Evolutionary conservation across 805 yeast species (phyloP).

Genomic region (Clavispora vitiphila): DNA sequence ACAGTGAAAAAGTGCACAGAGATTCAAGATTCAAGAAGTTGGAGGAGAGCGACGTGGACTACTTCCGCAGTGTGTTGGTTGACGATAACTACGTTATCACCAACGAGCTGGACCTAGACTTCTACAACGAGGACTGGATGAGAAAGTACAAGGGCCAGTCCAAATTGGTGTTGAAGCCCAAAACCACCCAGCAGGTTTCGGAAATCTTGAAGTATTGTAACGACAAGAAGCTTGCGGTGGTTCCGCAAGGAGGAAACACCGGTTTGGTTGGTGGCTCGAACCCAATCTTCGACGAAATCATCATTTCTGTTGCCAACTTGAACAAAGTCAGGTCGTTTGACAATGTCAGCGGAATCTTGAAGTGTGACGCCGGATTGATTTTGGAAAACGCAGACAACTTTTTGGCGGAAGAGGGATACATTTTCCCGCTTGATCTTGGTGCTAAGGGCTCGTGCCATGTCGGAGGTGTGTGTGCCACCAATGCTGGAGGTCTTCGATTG

Average conservation of each 20-base stretch:
- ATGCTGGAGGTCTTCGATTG: constrained; percentile 91
- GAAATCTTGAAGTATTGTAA: constrained; percentile 76
- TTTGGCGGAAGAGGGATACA: constrained; percentile 75
- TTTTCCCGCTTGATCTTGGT: constrained; percentile 90
- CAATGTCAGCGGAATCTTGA: constrained; percentile 73
- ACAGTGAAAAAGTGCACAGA: constrained; percentile 52
- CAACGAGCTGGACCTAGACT: constrained; percentile 58
- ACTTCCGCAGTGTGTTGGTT: constrained; percentile 57
- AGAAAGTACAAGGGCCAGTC: constrained; percentile 89
- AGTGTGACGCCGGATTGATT: constrained; percentile 87
- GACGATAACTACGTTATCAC: constrained; percentile 45
- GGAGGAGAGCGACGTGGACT: constrained; percentile 50
- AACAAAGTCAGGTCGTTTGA: constrained; percentile 83
- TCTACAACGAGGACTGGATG: constrained; percentile 91
- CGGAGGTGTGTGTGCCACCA: constrained; percentile 93
- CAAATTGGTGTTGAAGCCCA: constrained; percentile 74
- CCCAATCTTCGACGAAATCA: constrained; percentile 88
- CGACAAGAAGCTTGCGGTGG: constrained; percentile 71
- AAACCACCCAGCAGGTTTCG: constrained; percentile 71
- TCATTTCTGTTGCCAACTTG: constrained; percentile 63
- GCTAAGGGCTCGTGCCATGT: constrained; percentile 96
- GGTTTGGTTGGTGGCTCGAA: constrained; percentile 93
- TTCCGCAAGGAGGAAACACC: constrained; percentile 97
- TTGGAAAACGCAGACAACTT: constrained; percentile 79
- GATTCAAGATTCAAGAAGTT: constrained; percentile 48